Base-by-base conservation (phyloP, 1,284 basidiomycete species). In the Macrocystidia cucumis region DNA sequence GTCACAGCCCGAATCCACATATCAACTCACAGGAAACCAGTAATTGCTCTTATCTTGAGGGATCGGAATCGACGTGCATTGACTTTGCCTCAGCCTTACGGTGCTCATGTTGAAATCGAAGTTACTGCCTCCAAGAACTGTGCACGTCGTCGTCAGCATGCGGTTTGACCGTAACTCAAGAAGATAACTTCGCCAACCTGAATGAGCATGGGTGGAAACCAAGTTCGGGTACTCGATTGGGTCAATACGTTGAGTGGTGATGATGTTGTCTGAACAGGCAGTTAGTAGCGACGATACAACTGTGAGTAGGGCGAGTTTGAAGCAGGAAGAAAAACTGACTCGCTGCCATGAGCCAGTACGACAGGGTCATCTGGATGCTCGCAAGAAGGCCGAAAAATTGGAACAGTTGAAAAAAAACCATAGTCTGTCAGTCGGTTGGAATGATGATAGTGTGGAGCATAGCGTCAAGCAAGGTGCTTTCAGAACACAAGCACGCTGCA, bases 71-170 rank as follows among this genome's bases (percentile, higher is more conserved):
- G 63, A 60, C 1, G 63, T 60, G 45, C 65, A 67, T 42, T 58
- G 44, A 39, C 63, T 66, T 36, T 60, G 37, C 13, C 58, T 50
- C 13, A 67, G 48, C 18, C 28, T 43, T 7, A 52, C 51, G 0
- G 63, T 65, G 38, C 50, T 56, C 18, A 56, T 56, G 9, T 41
- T 40, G 29, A 57, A 39, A 16, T 59, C 50, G 46, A 66, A 64
- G 38, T 65, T 65, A 48, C 62, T 65, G 2, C 65, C 65, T 12
- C 65, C 65, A 22, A 63, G 42, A 20, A 65, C 63, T 64, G 34
- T 11, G 20, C 18, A n/a, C n/a, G n/a, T n/a, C n/a, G n/a, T n/a
- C n/a, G n/a, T n/a, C n/a, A n/a, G n/a, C n/a, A n/a, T n/a, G n/a
- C n/a, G n/a, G n/a, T n/a, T n/a, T n/a, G n/a, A n/a, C n/a, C n/a